Percentiles rank a stretch among this genome's conserved stretches.
Conservation (phyloP, 805 yeast genomes). For the Clavispora vitiphila region DNA sequence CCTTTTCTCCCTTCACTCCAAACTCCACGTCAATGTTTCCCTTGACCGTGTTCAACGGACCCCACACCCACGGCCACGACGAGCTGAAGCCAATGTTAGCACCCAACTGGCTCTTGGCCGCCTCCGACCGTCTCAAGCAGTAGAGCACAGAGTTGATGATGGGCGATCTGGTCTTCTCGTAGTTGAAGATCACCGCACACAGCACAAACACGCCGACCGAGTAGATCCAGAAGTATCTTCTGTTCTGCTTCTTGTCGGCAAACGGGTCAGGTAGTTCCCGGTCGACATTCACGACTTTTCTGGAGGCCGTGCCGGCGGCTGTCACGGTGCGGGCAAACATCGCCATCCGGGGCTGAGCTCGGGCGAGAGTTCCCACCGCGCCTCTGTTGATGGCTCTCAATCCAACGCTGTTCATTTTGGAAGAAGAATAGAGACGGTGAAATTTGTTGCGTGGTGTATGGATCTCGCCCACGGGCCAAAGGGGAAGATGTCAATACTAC, state of each 20-base stretch:
- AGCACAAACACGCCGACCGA: conserved; percentile 36
- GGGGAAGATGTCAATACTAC: too few species aligned
- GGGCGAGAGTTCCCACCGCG: background rate
- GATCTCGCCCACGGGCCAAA: too few species aligned
- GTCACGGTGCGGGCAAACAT: background rate
- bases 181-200: conserved; percentile 69
- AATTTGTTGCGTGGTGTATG: background rate
- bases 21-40: conserved; percentile 76
- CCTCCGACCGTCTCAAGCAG: conserved; percentile 70
- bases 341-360: background rate
- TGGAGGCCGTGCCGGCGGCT: background rate
- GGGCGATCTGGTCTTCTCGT: conserved; percentile 89
- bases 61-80: conserved; percentile 84
- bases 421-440: background rate
- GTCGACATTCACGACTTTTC: conserved; percentile 51
- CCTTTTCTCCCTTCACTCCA: conserved; percentile 62
- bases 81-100: conserved; percentile 68
- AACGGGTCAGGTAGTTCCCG: conserved; percentile 80
- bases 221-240: conserved; percentile 47
- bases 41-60: conserved; percentile 75
- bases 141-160: conserved; percentile 82
- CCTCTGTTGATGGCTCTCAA: background rate
- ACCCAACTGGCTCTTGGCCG: conserved; percentile 64
- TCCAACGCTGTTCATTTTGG: background rate
- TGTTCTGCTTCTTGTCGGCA: conserved; percentile 46